Conservation (phyloP, 179 eudicot species). For the Silene vulgaris region DNA sequence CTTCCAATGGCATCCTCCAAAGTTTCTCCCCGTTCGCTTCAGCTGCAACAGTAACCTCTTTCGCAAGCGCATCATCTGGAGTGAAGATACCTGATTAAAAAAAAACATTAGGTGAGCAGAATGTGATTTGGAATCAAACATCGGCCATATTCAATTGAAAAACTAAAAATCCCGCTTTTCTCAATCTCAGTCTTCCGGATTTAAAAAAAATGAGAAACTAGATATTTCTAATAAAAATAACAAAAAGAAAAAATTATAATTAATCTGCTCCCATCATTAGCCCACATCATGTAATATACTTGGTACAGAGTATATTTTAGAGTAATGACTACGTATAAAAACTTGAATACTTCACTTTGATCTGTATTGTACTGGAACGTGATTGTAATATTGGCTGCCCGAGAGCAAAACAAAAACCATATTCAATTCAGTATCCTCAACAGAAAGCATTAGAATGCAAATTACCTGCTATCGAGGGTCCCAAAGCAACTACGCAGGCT, state of each 20-base stretch:
- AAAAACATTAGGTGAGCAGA: slow-evolving; percentile 1
- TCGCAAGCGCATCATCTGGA: slow-evolving; percentile 73
- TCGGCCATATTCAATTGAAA: background rate
- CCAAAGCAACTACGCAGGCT: slow-evolving; percentile 83
- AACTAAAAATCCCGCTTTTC: background rate
- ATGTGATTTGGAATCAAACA: background rate
- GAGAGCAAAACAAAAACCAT: background rate
- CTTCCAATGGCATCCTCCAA: slow-evolving; percentile 95
- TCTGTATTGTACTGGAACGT: background rate
- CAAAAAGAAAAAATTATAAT: background rate
- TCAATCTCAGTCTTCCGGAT: background rate
- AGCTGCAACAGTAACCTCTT: slow-evolving; percentile 74
- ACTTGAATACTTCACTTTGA: background rate
- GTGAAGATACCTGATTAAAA: slow-evolving; percentile 61
- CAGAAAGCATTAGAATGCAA: slow-evolving; percentile 4
- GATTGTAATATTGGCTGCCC: background rate
- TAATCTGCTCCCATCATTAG: slow-evolving; percentile 12
- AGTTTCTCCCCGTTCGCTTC: slow-evolving; percentile 74
- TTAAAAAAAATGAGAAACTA: background rate
- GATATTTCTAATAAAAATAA: background rate
- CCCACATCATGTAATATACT: background rate
- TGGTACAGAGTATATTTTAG: background rate
- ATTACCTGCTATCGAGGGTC: slow-evolving; percentile 91
- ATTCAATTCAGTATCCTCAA: background rate
- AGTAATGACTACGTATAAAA: background rate